Percentiles rank a stretch among this genome's conserved stretches.
These are phyloP conservation scores for Radiomyces spectabilis DNA, from an alignment of 192 early-diverging fungal genomes.

Conservation along the genomic window DNA sequence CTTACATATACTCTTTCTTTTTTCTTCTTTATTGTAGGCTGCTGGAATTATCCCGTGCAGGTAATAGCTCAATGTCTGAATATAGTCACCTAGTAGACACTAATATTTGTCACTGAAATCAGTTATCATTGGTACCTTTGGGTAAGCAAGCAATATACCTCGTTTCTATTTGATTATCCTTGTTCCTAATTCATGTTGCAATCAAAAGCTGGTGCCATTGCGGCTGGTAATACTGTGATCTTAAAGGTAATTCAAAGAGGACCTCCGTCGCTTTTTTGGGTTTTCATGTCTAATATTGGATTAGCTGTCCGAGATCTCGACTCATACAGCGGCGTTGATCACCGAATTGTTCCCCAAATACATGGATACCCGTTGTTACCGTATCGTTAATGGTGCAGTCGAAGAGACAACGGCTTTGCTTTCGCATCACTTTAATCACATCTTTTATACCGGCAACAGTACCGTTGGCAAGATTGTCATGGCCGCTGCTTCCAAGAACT, in stretches of 20 bases:
- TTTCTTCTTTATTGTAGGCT: slow-evolving; percentile 5
- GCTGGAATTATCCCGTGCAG: slow-evolving; percentile 47
- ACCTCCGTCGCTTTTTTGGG: not conserved
- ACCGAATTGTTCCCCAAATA: slow-evolving; percentile 62
- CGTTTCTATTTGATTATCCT: not conserved
- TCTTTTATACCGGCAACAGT: slow-evolving; percentile 84
- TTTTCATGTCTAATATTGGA: too few relatives aligned
- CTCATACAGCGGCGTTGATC: slow-evolving; percentile 57
- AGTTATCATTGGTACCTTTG: not conserved
- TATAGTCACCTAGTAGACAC: too few relatives aligned
- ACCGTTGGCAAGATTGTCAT: slow-evolving; percentile 74
- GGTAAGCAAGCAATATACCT: not conserved
- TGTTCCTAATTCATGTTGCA: too few relatives aligned
- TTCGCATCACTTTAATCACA: slow-evolving; percentile 69
- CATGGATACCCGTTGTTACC: slow-evolving; percentile 57
- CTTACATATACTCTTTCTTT: not conserved
- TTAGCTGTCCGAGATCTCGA: slow-evolving; percentile 76
- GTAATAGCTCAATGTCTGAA: too few relatives aligned
- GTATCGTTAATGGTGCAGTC: slow-evolving; percentile 73
- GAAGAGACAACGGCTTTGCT: slow-evolving; percentile 58
- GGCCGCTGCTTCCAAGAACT: slow-evolving; percentile 67
- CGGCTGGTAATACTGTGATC: slow-evolving; percentile 80
- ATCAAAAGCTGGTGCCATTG: slow-evolving; percentile 69
- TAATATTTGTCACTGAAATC: too few relatives aligned
- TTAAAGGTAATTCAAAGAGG: slow-evolving; percentile 39